Evolutionary conservation across 2,329 filamentous ascomycete genomes (phyloP).

Genomic region (Catunica adiposa): DNA sequence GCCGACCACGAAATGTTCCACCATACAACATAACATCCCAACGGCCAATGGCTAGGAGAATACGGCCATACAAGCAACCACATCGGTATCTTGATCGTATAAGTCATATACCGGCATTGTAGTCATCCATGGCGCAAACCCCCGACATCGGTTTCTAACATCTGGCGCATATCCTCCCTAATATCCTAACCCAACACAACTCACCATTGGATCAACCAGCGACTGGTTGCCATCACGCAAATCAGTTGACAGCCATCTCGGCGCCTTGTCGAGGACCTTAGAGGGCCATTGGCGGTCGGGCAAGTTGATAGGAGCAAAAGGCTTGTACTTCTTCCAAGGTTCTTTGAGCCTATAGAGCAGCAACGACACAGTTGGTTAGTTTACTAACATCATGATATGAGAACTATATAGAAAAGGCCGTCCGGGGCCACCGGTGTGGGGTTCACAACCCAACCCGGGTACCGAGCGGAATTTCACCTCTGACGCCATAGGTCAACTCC

Average conservation of each 20-base stretch:
- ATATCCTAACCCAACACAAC: constrained; percentile 17
- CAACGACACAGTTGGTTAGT: background rate
- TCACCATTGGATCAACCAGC: constrained; percentile 79
- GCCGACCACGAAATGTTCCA: background rate
- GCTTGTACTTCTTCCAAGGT: constrained; percentile 60
- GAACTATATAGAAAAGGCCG: too few species aligned
- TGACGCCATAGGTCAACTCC: background rate
- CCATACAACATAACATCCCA: background rate
- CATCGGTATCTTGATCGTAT: background rate
- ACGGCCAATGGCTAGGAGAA: background rate
- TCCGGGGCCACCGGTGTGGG: too few species aligned
- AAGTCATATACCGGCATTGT: background rate
- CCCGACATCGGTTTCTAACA: background rate
- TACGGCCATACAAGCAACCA: background rate
- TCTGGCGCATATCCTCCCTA: background rate
- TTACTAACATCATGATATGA: background rate
- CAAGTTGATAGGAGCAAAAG: constrained; percentile 42
- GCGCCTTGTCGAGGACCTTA: constrained; percentile 67
- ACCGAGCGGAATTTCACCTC: too few species aligned
- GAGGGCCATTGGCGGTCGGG: constrained; percentile 68
- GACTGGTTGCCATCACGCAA: constrained; percentile 89
- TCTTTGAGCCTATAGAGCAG: constrained; percentile 45
- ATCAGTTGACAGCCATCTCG: constrained; percentile 79
- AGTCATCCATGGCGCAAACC: background rate
- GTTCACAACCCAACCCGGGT: background rate